phyloP scores from a whole-genome alignment of 2,329 filamentous ascomycete species.

The Arthrobotrys sinensis region DNA sequence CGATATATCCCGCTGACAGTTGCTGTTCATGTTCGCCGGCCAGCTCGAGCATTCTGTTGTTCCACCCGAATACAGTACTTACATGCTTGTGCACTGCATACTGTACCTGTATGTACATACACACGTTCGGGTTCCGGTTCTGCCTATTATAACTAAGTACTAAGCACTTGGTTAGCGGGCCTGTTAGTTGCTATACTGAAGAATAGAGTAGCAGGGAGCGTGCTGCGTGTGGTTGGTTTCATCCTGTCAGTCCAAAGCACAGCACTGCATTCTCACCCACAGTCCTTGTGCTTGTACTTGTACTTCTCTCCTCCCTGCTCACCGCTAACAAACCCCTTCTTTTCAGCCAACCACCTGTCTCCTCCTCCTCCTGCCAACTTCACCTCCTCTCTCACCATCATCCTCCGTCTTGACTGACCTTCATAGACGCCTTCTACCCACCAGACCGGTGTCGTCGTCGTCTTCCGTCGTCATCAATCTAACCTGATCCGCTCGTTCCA shows the following conservation, averaged over 20 bases:
- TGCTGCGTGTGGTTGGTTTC: constrained; percentile 27
- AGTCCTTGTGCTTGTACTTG: too few species aligned
- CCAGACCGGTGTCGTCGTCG: constrained; percentile 69
- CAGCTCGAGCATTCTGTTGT: too few species aligned
- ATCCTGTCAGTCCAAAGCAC: constrained; percentile 24
- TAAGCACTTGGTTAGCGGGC: too few species aligned
- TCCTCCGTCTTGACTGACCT: constrained; percentile 65
- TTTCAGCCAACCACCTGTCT: constrained; percentile 67
- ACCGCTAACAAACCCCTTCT: constrained; percentile 30
- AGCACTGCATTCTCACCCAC: constrained; percentile 6
- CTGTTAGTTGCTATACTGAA: not conserved
- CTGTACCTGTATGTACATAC: not conserved
- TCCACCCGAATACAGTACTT: too few species aligned
- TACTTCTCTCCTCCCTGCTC: constrained; percentile 36
- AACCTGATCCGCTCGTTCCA: constrained; percentile 61
- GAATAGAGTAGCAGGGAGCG: not conserved
- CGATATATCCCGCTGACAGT: too few species aligned
- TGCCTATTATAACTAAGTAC: too few species aligned
- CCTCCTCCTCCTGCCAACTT: constrained; percentile 68
- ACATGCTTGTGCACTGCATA: too few species aligned
- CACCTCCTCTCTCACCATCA: constrained; percentile 67
- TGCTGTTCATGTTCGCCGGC: too few species aligned
- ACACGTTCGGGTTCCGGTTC: not conserved
- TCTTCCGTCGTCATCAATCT: constrained; percentile 64
- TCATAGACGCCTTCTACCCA: constrained; percentile 12